phyloP scores from a whole-genome alignment of 768 basidiomycete genomes.

The Clathrus columnatus region DNA sequence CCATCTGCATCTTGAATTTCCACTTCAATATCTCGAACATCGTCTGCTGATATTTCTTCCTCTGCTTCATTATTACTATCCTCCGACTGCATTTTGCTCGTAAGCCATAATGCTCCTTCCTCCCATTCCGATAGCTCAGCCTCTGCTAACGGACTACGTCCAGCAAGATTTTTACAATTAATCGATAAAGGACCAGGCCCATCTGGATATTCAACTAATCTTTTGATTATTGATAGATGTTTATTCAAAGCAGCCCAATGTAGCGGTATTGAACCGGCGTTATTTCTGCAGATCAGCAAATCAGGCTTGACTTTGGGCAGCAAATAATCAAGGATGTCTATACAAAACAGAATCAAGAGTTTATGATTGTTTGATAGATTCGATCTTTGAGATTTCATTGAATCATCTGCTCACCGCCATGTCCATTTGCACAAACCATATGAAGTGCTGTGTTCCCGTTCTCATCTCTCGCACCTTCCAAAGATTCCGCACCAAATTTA shows the following conservation, averaged over 20 bases:
- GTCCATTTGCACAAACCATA: constrained; percentile 86
- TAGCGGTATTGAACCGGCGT: constrained; percentile 69
- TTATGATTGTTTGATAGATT: neutral
- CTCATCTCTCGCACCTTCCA: constrained; percentile 54
- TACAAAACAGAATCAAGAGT: no score
- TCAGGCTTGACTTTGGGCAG: constrained; percentile 48
- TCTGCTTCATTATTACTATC: constrained; percentile 24
- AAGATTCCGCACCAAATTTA: constrained; percentile 40
- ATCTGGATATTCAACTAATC: constrained; percentile 45
- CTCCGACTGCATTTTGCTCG: constrained; percentile 71
- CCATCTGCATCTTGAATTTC: constrained; percentile 70
- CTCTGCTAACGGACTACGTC: constrained; percentile 70
- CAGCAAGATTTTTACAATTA: constrained; percentile 66
- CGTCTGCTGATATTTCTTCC: constrained; percentile 24
- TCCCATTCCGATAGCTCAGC: constrained; percentile 76
- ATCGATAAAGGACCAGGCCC: constrained; percentile 63
- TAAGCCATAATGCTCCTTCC: constrained; percentile 77
- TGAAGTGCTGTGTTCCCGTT: constrained; percentile 76
- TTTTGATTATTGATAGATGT: constrained; percentile 55
- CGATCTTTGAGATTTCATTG: neutral
- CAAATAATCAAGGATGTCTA: constrained; percentile 74
- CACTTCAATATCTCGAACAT: constrained; percentile 44
- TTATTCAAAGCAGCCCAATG: constrained; percentile 89
- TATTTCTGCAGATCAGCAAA: constrained; percentile 56
- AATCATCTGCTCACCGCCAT: constrained; percentile 50